These are phyloP conservation scores for Jasminum sambac DNA, from an alignment of 257 asterid species.

Conservation along the genomic window DNA sequence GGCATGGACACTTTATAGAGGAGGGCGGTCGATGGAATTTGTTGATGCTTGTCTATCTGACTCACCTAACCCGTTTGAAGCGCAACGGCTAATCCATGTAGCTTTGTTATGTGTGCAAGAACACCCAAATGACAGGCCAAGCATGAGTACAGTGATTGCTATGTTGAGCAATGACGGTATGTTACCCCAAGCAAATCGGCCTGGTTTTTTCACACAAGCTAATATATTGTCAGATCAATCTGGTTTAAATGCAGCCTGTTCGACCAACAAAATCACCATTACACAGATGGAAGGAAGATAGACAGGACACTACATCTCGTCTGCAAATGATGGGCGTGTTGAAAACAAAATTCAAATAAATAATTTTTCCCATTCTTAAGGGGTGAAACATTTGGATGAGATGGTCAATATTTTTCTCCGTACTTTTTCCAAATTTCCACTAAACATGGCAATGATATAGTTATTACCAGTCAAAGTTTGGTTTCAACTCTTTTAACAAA, in stretches of 20 bases:
- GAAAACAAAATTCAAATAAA: too few relatives aligned
- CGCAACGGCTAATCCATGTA: slow-evolving; percentile 19
- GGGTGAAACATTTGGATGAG: too few relatives aligned
- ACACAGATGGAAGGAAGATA: not conserved
- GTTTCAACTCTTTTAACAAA: too few relatives aligned
- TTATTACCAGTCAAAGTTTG: too few relatives aligned
- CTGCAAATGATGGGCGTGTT: too few relatives aligned
- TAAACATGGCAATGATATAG: too few relatives aligned
- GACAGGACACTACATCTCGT: not conserved
- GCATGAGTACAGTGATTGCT: slow-evolving; percentile 13
- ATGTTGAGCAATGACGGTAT: slow-evolving; percentile 19
- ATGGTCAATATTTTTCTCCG: too few relatives aligned
- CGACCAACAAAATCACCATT: slow-evolving; percentile 4
- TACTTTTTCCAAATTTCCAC: too few relatives aligned
- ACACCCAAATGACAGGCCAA: slow-evolving; percentile 21
- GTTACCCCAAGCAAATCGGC: slow-evolving; percentile 25
- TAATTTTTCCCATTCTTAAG: too few relatives aligned
- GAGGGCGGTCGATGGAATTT: slow-evolving; percentile 19
- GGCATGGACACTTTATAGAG: slow-evolving; percentile 29
- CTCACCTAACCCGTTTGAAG: not conserved
- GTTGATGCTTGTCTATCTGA: slow-evolving; percentile 7
- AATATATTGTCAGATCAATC: not conserved
- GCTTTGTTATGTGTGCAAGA: slow-evolving; percentile 28
- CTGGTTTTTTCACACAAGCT: slow-evolving; percentile 27
- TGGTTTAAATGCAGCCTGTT: not conserved